Evolutionary conservation across 2,329 filamentous ascomycete genomes (phyloP).

Genomic region (Claviceps humidiphila): DNA sequence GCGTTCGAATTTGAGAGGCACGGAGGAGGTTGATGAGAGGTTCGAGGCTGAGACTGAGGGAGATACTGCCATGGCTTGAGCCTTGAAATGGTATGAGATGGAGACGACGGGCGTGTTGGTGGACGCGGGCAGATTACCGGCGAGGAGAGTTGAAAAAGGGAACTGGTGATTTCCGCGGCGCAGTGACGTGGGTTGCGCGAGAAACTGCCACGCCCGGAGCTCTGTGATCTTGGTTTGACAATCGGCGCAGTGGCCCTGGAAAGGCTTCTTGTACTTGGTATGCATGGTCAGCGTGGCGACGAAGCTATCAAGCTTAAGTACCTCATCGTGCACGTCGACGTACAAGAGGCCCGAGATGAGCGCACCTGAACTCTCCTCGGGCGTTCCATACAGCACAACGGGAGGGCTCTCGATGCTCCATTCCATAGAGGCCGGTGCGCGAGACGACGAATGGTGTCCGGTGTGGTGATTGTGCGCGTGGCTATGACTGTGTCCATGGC

Average conservation of each 20-base stretch:
- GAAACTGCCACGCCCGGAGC: conserved; percentile 67
- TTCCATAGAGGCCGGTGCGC: conserved; percentile 28
- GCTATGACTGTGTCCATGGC: background rate
- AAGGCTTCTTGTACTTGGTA: conserved; percentile 68
- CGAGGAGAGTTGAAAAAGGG: conserved; percentile 79
- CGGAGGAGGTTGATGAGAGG: conserved; percentile 7
- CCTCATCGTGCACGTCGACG: conserved; percentile 55
- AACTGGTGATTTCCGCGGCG: conserved; percentile 54
- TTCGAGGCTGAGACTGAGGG: conserved; percentile 11
- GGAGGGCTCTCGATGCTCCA: conserved; percentile 75
- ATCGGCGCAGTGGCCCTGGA: conserved; percentile 62
- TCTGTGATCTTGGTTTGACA: conserved; percentile 62
- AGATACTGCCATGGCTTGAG: conserved; percentile 47
- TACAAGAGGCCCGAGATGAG: conserved; percentile 74
- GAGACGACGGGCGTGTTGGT: conserved; percentile 60
- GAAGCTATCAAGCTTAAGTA: conserved; percentile 57
- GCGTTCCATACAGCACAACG: conserved; percentile 66
- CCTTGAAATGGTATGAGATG: conserved; percentile 68
- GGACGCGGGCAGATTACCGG: conserved; percentile 73
- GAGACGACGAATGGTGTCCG: background rate
- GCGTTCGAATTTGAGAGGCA: conserved; percentile 47
- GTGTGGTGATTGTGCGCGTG: conserved; percentile 18
- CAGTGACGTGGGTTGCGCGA: conserved; percentile 42
- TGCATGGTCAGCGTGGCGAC: conserved; percentile 58
- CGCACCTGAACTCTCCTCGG: conserved; percentile 66